phyloP scores from a whole-genome alignment of 495 filamentous ascomycete species.

The Neurospora sp. region DNA sequence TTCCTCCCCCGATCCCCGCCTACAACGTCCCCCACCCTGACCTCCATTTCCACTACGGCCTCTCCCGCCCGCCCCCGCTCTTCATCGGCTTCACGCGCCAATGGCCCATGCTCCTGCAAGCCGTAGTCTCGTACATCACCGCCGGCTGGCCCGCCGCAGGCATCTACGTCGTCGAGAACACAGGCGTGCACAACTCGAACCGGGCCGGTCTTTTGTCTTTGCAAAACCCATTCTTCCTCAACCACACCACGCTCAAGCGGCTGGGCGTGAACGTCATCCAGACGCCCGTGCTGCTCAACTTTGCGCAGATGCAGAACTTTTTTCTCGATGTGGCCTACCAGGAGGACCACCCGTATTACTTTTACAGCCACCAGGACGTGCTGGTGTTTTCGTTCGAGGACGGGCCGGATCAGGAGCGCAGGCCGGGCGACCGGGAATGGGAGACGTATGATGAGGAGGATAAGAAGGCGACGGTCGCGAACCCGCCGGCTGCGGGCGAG shows the following conservation, averaged over 20 bases:
- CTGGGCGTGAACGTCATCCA: conserved; percentile 46
- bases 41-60: conserved; percentile 21
- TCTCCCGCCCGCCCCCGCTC: conserved; percentile 35
- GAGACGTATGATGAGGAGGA: conserved; percentile 24
- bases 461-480: conserved; percentile 23
- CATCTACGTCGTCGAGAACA: conserved; percentile 54
- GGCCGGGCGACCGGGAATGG: conserved; percentile 21
- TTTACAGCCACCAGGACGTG: conserved; percentile 49
- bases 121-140: conserved; percentile 46
- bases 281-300: conserved; percentile 47
- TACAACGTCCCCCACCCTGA: conserved; percentile 29
- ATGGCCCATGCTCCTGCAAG: conserved; percentile 47
- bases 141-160: conserved; percentile 50
- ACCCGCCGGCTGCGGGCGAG: conserved; percentile 18
- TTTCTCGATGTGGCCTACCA: conserved; percentile 44
- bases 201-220: conserved; percentile 35
- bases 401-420: conserved; percentile 17
- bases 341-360: conserved; percentile 46
- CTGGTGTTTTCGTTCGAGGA: conserved; percentile 43
- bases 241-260: conserved; percentile 38
- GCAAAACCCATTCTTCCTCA: conserved; percentile 51
- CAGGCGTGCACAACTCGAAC: conserved; percentile 48
- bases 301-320: conserved; percentile 54
- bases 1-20: conserved; percentile 28
- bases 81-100: conserved; percentile 50